A percentile compares a stretch with the other conserved stretches of the same genome.
These are phyloP conservation scores for Rhexocercosporidium sp. DNA, from an alignment of 2,329 filamentous ascomycete species.

Conservation along the genomic window DNA sequence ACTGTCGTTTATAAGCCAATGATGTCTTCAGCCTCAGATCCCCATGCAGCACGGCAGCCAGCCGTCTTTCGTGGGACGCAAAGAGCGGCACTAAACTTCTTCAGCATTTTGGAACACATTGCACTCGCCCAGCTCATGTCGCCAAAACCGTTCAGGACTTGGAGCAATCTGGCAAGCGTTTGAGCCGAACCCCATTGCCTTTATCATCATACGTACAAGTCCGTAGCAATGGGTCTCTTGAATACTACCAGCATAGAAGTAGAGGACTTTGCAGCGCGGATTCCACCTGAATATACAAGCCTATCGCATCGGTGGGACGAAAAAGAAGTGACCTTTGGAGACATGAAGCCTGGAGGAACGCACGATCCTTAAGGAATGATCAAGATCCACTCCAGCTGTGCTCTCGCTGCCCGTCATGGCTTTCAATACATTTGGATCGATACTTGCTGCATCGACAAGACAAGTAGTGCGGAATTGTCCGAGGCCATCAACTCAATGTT, in stretches of 20 bases:
- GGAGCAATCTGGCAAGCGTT: neutral
- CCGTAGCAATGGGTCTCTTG: neutral
- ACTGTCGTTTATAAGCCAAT: neutral
- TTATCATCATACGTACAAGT: too few species aligned
- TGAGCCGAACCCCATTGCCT: neutral
- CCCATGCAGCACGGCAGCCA: neutral
- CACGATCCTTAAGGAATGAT: neutral
- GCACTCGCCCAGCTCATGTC: too few species aligned
- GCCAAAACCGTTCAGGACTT: too few species aligned
- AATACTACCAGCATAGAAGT: neutral
- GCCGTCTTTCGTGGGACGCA: too few species aligned
- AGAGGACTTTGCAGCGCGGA: neutral
- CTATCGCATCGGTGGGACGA: slow-evolving; percentile 17
- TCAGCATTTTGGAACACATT: too few species aligned
- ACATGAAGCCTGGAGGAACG: neutral
- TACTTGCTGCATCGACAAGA: slow-evolving; percentile 14
- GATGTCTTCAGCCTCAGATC: neutral
- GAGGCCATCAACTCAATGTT: slow-evolving; percentile 1
- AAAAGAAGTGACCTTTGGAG: slow-evolving; percentile 11
- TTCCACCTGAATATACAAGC: slow-evolving; percentile 8
- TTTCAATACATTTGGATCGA: slow-evolving; percentile 7
- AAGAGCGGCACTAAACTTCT: too few species aligned
- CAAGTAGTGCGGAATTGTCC: slow-evolving; percentile 3
- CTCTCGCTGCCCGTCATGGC: neutral
- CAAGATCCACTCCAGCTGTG: slow-evolving; percentile 11